Base-by-base conservation (phyloP, 139 green algal genomes). In the Coelastrella sp. region DNA sequence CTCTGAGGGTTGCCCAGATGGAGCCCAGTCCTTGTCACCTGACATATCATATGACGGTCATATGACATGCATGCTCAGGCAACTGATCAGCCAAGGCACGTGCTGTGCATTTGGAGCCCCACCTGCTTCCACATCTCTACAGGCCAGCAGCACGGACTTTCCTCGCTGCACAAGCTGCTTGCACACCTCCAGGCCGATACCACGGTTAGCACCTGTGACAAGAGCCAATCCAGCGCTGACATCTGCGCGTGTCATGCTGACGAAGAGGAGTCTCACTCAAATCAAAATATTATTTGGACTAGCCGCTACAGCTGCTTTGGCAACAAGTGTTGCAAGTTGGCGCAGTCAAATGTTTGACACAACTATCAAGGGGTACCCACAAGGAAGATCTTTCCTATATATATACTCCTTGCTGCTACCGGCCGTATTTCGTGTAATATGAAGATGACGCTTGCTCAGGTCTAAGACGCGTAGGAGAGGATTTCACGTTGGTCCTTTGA, bases 141-240 rank as follows among this genome's bases (percentile, higher is more conserved):
- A 86, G 22, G 82, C 65, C 14, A 87, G 63, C n/a, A 87, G 66
- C 25, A 87, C 82, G 7, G 82, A 63, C 63, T 87, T 87, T 10
- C 66, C 66, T 0, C 57, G 70, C n/a, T 68, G 35, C 19, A 90
- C 58, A 7, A 90, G 85, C 85, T 90, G 58, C 58, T 56, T 60
- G 24, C 24, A 59, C 6, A 90, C 70, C 57, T 90, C 85, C 1
- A 84, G 56, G 19, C 85, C 85, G 20, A 90, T 90, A 5, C 85
- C 85, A 7, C 85, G 58, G 56, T 84, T 90, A 5, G n/a, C 85
- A 20, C 85, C 85, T 19, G 85, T 90, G 8, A 90, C 85, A n/a
- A 90, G 56, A 1, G 85, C 85, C 17, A 27, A 24, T 10, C 68
- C 17, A 24, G 68, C 5, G 68, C 68, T 10, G 24, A 19, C 68